Percentiles rank a stretch among this genome's conserved stretches.
These are phyloP conservation scores for Calonectria hawksworthii DNA, from an alignment of 2,329 filamentous ascomycete genomes.

Conservation along the genomic window DNA sequence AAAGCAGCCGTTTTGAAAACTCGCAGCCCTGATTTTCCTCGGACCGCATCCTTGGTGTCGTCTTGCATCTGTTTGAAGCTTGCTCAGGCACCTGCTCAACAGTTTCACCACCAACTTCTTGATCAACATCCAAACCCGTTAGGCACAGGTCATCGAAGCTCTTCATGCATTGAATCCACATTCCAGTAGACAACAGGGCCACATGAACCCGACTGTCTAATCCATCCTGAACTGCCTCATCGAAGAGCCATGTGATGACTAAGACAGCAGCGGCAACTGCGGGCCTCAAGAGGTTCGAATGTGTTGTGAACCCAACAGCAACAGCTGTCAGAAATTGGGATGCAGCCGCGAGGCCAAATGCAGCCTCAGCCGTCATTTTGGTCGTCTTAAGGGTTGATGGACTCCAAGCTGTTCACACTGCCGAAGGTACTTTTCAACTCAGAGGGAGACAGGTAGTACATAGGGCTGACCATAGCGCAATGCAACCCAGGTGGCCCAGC, in stretches of 20 bases:
- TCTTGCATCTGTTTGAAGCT: neutral
- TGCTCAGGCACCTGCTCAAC: neutral
- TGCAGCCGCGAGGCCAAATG: constrained; percentile 14
- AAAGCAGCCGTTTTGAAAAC: neutral
- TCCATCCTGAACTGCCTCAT: constrained; percentile 15
- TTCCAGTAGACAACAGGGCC: constrained; percentile 33
- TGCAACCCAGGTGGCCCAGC: neutral
- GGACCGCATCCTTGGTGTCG: neutral
- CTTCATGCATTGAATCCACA: constrained; percentile 40
- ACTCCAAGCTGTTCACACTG: neutral
- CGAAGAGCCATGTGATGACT: constrained; percentile 30
- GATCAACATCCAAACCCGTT: constrained; percentile 15
- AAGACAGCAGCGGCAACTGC: neutral
- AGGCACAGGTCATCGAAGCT: constrained; percentile 34
- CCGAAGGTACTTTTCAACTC: neutral
- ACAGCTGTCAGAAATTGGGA: constrained; percentile 26
- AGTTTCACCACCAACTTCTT: neutral
- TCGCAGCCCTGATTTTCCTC: neutral
- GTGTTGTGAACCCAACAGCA: constrained; percentile 23
- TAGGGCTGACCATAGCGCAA: neutral
- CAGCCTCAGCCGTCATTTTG: constrained; percentile 18
- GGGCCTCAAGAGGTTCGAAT: neutral
- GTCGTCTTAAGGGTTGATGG: neutral
- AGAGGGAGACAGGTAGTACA: neutral
- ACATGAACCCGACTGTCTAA: constrained; percentile 32